Evolutionary conservation across 495 filamentous ascomycete genomes (phyloP).

Genomic region (Astrothelium macrocarpum): DNA sequence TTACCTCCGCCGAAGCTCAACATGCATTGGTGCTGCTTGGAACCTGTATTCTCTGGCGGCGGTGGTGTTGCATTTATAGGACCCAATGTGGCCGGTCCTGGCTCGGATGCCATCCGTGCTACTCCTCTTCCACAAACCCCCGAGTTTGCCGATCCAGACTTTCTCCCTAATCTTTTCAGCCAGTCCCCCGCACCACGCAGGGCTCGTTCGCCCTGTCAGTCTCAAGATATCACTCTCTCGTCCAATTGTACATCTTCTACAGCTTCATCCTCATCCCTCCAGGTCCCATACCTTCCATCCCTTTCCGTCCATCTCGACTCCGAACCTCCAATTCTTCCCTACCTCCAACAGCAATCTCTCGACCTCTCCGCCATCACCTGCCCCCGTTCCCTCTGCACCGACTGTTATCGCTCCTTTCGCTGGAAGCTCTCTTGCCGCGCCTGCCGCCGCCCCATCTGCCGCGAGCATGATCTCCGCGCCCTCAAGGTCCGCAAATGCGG

Average conservation of each 20-base stretch:
- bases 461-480: constrained; percentile 53
- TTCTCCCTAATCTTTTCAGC: constrained; percentile 12
- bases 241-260: not conserved
- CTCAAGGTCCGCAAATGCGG: constrained; percentile 52
- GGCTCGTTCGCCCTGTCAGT: not conserved
- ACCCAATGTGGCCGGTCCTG: constrained; percentile 38
- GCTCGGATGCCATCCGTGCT: constrained; percentile 47
- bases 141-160: constrained; percentile 49
- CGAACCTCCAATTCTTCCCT: constrained; percentile 16
- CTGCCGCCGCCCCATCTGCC: constrained; percentile 50
- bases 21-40: constrained; percentile 55
- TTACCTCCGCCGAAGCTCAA: constrained; percentile 36
- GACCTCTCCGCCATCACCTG: constrained; percentile 42
- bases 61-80: constrained; percentile 49
- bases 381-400: constrained; percentile 50
- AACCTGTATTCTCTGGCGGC: constrained; percentile 53
- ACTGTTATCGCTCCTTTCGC: constrained; percentile 47
- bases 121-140: constrained; percentile 46
- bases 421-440: constrained; percentile 52
- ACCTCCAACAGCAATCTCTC: constrained; percentile 39
- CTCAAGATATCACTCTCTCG: not conserved
- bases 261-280: not conserved
- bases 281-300: not conserved
- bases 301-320: not conserved
- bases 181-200: not conserved